Evolutionary conservation across 768 basidiomycete species (phyloP).

Genomic region (Omphalotus guepiniiformis): DNA sequence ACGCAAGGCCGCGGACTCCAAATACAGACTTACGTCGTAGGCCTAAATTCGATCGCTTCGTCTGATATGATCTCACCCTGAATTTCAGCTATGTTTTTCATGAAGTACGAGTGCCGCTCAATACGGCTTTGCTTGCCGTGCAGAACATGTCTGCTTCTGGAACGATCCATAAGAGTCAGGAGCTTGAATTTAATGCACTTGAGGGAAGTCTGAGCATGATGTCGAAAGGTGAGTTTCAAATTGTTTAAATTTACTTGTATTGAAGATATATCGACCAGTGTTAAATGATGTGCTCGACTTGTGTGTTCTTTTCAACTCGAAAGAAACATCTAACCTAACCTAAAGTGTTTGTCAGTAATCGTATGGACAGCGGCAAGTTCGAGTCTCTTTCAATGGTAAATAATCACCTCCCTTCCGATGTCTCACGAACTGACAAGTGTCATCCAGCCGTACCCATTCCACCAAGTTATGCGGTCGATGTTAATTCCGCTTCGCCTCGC

Average conservation of each 20-base stretch:
- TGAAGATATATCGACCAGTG: conserved; percentile 27
- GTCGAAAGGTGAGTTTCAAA: conserved; percentile 57
- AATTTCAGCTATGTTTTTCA: conserved; percentile 45
- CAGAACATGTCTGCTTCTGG: conserved; percentile 73
- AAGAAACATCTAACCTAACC: not conserved
- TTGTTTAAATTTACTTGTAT: not conserved
- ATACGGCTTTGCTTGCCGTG: conserved; percentile 65
- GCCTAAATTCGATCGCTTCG: conserved; percentile 20
- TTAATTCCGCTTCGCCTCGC: conserved; percentile 52
- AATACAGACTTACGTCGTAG: conserved; percentile 56
- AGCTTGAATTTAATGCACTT: conserved; percentile 70
- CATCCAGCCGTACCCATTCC: conserved; percentile 51
- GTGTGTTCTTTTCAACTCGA: conserved; percentile 21
- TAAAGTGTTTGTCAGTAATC: conserved; percentile 35
- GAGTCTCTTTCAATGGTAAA: conserved; percentile 44
- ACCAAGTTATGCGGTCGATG: conserved; percentile 55
- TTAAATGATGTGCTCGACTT: conserved; percentile 65
- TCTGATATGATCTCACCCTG: not conserved
- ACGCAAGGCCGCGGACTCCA: conserved; percentile 56
- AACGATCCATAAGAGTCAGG: conserved; percentile 53
- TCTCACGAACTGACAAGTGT: not conserved
- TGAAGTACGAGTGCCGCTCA: conserved; percentile 58
- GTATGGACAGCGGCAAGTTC: conserved; percentile 69
- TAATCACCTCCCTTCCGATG: not conserved
- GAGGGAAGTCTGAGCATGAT: conserved; percentile 69